A percentile compares a stretch with the other conserved stretches of the same genome.
Conservation (phyloP, 331 rosid genomes). For the Pyrus hybrid region DNA sequence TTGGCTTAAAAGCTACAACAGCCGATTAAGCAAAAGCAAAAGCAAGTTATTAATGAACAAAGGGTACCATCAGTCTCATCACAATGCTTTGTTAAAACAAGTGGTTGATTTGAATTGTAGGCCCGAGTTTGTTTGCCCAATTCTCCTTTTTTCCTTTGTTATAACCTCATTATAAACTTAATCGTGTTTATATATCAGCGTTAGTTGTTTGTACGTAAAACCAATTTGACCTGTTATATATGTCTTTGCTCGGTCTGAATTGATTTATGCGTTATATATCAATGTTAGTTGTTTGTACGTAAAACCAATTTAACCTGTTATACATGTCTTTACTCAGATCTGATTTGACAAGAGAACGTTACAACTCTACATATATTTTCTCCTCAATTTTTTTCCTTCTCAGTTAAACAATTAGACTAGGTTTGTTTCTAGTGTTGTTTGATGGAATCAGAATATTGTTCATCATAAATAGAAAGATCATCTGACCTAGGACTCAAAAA, state of each 20-base stretch:
- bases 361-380: background rate
- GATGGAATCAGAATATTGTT: background rate
- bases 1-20: conserved; percentile 23
- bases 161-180: background rate
- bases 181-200: too few relatives aligned
- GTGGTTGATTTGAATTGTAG: background rate
- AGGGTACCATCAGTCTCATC: background rate
- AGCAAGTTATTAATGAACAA: background rate
- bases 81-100: background rate
- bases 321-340: too few relatives aligned
- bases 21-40: conserved; percentile 17
- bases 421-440: background rate
- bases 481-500: background rate
- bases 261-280: too few relatives aligned
- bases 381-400: background rate
- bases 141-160: background rate
- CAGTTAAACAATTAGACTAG: background rate
- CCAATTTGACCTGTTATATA: too few relatives aligned
- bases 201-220: too few relatives aligned
- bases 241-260: too few relatives aligned
- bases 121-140: conserved; percentile 9
- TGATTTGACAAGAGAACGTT: background rate
- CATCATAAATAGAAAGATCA: background rate
- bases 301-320: too few relatives aligned
- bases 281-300: too few relatives aligned